Percentiles rank a stretch among this genome's conserved stretches.
Conservation (phyloP, 805 yeast genomes). For the Saccharomycopsis sp. region DNA sequence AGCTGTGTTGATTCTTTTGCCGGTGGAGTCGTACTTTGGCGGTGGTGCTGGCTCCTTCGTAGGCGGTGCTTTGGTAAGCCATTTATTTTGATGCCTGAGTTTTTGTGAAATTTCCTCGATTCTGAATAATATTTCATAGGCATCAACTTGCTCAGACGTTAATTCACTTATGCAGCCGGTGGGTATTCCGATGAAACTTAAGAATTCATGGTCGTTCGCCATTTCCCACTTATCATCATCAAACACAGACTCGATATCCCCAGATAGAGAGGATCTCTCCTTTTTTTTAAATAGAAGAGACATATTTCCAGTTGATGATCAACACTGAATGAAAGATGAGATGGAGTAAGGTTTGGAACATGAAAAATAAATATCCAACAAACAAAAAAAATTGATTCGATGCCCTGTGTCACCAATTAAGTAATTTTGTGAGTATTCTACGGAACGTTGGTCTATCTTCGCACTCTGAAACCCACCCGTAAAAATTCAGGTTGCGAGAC, state of each 20-base stretch:
- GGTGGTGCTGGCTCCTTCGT: constrained; percentile 72
- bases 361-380: no score
- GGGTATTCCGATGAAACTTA: constrained; percentile 25
- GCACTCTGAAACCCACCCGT: no score
- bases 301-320: neutral
- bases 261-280: constrained; percentile 1
- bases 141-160: constrained; percentile 72
- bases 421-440: no score
- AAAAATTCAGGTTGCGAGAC: no score
- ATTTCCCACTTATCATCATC: constrained; percentile 9
- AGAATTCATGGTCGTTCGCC: constrained; percentile 1
- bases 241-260: neutral
- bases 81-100: constrained; percentile 41
- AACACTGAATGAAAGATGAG: no score
- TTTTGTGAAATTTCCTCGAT: constrained; percentile 70
- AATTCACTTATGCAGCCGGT: constrained; percentile 37
- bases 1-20: constrained; percentile 79
- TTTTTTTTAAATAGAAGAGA: neutral
- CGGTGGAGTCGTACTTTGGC: constrained; percentile 76
- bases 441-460: no score
- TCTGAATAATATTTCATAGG: constrained; percentile 59
- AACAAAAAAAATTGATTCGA: no score
- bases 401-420: no score
- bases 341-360: no score
- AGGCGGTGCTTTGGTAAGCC: constrained; percentile 32